Evolutionary conservation across 2,329 filamentous ascomycete species (phyloP).

Genomic region (Calonectria naviculata): DNA sequence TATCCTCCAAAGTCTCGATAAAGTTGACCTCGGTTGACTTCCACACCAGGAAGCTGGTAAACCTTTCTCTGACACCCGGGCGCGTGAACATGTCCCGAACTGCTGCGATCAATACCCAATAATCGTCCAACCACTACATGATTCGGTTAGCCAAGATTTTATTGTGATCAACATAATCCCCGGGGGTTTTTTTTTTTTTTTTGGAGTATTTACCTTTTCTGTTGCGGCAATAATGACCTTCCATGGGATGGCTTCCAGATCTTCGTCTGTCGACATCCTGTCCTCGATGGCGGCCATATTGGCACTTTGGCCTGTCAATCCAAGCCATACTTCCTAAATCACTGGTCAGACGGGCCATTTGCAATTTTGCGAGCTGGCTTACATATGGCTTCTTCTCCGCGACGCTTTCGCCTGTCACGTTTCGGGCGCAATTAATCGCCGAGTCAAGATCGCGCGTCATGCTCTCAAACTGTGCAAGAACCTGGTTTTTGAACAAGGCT

Average conservation of each 20-base stretch:
- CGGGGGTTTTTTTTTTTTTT: accelerated
- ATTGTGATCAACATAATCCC: no score
- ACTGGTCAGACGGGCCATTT: not conserved
- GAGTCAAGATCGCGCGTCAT: constrained; percentile 3
- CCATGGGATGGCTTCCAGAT: constrained; percentile 1
- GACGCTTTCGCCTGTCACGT: not conserved
- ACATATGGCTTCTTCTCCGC: constrained; percentile 7
- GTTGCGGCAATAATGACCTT: not conserved
- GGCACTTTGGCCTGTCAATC: constrained; percentile 2
- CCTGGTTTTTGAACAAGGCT: not conserved
- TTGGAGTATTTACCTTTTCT: not conserved
- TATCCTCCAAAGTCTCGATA: not conserved
- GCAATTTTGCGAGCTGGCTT: not conserved
- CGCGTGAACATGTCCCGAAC: not conserved
- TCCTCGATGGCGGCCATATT: constrained; percentile 8
- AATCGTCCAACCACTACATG: not conserved
- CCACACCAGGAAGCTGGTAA: not conserved
- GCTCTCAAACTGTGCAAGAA: not conserved
- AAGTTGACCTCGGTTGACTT: constrained; percentile 3
- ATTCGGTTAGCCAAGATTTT: not conserved
- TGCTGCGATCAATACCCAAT: not conserved
- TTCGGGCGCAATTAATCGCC: not conserved
- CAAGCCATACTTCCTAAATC: constrained; percentile 6
- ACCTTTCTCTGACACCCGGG: not conserved
- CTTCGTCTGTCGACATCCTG: not conserved